phyloP scores from a whole-genome alignment of 768 basidiomycete genomes.

The Suillus bovinus region DNA sequence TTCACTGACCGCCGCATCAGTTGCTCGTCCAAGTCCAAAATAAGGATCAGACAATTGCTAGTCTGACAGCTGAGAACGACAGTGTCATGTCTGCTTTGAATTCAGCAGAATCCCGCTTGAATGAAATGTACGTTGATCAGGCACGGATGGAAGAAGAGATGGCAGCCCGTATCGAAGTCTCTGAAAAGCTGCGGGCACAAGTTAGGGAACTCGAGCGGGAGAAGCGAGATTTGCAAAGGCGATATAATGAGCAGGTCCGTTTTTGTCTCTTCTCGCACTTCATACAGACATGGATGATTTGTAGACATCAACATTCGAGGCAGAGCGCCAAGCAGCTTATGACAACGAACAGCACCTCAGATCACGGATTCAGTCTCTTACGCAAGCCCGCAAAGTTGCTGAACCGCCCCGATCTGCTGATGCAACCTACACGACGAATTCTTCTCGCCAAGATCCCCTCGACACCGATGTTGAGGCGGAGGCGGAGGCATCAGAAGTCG shows the following conservation, averaged over 20 bases:
- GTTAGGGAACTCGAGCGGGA: slow-evolving; percentile 88
- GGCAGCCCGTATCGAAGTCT: slow-evolving; percentile 77
- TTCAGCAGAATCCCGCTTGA: slow-evolving; percentile 68
- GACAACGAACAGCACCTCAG: slow-evolving; percentile 94
- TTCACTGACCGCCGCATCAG: slow-evolving; percentile 38
- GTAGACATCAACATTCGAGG: slow-evolving; percentile 86
- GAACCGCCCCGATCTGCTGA: slow-evolving; percentile 37
- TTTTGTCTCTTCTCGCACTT: slow-evolving; percentile 18
- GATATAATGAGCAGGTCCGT: slow-evolving; percentile 85
- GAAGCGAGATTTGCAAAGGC: slow-evolving; percentile 76
- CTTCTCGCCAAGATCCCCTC: slow-evolving; percentile 4
- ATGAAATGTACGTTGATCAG: slow-evolving; percentile 82
- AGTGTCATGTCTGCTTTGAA: slow-evolving; percentile 64
- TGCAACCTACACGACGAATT: slow-evolving; percentile 14
- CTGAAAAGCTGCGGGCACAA: slow-evolving; percentile 79
- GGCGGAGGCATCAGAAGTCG: slow-evolving; percentile 38
- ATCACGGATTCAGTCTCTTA: slow-evolving; percentile 81
- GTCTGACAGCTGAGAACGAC: slow-evolving; percentile 63
- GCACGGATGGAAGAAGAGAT: slow-evolving; percentile 80
- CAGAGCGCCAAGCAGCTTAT: slow-evolving; percentile 89
- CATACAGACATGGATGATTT: slow-evolving; percentile 11
- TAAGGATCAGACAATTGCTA: slow-evolving; percentile 69
- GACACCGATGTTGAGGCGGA: slow-evolving; percentile 43
- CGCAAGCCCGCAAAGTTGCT: slow-evolving; percentile 60
- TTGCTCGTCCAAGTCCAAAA: slow-evolving; percentile 76